phyloP scores from a whole-genome alignment of 116 monocot genomes.

The Zostera marina region DNA sequence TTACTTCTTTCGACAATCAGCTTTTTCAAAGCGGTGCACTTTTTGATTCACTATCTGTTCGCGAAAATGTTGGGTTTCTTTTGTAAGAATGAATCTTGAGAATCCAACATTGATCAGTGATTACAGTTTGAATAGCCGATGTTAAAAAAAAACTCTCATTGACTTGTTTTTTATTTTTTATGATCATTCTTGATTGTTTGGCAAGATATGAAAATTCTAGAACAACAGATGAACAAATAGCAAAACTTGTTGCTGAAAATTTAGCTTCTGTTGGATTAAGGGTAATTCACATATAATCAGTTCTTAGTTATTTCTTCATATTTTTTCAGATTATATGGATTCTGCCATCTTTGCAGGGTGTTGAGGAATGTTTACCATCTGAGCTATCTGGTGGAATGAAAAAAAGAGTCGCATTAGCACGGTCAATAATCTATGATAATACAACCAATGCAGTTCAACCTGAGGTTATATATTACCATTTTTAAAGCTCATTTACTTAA shows the following conservation, averaged over 20 bases:
- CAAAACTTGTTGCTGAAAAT: conserved; percentile 61
- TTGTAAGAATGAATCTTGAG: conserved; percentile 50
- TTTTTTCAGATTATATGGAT: no score
- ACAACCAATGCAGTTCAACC: conserved; percentile 66
- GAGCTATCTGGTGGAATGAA: conserved; percentile 99
- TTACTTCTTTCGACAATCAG: conserved; percentile 10
- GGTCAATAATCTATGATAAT: conserved; percentile 83
- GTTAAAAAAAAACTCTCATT: neutral
- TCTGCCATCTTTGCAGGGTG: conserved; percentile 53
- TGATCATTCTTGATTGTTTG: no score
- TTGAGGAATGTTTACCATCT: conserved; percentile 76
- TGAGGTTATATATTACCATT: conserved; percentile 32
- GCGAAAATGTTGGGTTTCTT: conserved; percentile 98
- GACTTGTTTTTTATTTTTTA: neutral
- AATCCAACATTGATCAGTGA: neutral
- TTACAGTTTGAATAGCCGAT: neutral
- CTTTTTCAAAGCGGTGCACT: conserved; percentile 98
- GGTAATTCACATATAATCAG: conserved; percentile 14
- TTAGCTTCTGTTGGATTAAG: conserved; percentile 89
- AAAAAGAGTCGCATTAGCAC: conserved; percentile 89
- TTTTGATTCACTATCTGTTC: conserved; percentile 92
- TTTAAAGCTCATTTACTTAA: no score
- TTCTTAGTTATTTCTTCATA: neutral
- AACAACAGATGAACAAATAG: conserved; percentile 55
- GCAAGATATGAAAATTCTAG: conserved; percentile 83